A percentile compares a stretch with the other conserved stretches of the same genome.
These are phyloP conservation scores for Xylaria sp. DNA, from an alignment of 2,329 filamentous ascomycete genomes.

Conservation along the genomic window DNA sequence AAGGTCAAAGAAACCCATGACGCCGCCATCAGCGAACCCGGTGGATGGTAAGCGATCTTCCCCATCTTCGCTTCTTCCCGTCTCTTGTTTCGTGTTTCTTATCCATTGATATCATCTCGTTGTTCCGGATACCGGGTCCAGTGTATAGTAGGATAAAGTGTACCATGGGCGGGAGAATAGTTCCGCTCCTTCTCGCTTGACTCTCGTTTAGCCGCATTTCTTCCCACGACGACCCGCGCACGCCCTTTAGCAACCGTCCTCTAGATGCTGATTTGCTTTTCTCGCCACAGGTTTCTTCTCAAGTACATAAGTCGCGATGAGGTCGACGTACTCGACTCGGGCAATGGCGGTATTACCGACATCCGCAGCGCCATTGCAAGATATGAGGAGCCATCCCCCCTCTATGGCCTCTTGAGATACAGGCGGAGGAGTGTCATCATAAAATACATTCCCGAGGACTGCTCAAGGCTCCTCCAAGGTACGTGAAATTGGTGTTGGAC, in stretches of 20 bases:
- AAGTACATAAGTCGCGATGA: slow-evolving; percentile 92
- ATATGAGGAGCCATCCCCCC: slow-evolving; percentile 85
- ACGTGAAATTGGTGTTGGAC: slow-evolving; percentile 57
- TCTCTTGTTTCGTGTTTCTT: background rate
- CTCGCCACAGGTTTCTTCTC: slow-evolving; percentile 81
- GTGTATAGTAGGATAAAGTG: slow-evolving; percentile 3
- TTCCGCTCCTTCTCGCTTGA: slow-evolving; percentile 30
- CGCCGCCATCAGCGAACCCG: slow-evolving; percentile 80
- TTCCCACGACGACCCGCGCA: background rate
- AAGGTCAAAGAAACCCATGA: slow-evolving; percentile 88
- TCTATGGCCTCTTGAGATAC: slow-evolving; percentile 94
- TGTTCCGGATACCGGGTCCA: slow-evolving; percentile 16
- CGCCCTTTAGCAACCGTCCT: background rate
- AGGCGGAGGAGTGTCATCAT: slow-evolving; percentile 89
- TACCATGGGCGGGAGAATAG: slow-evolving; percentile 24
- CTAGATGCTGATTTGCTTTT: slow-evolving; percentile 37
- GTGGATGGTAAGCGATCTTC: slow-evolving; percentile 82
- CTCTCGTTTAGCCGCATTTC: slow-evolving; percentile 12
- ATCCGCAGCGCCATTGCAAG: slow-evolving; percentile 80
- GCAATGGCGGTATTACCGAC: slow-evolving; percentile 85
- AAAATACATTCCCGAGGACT: slow-evolving; percentile 91
- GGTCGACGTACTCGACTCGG: slow-evolving; percentile 79
- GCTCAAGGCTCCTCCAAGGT: slow-evolving; percentile 94
- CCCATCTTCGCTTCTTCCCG: slow-evolving; percentile 1
- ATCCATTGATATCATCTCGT: background rate